These are phyloP conservation scores for Pochonia chlamydosporia DNA, from an alignment of 2,329 filamentous ascomycete genomes.

Conservation along the genomic window DNA sequence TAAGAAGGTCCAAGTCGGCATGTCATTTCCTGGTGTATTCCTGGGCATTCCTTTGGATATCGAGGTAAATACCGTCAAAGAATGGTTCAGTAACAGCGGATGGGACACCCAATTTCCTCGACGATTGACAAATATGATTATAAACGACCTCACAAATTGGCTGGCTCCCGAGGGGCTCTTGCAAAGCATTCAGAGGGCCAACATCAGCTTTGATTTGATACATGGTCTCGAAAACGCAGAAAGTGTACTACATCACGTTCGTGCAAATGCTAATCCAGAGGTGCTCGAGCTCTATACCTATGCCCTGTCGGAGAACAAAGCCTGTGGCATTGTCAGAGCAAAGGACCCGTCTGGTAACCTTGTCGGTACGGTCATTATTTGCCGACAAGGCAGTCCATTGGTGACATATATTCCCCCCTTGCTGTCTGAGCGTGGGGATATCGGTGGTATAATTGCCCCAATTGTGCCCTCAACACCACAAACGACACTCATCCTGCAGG, in stretches of 20 bases:
- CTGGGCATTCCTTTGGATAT: constrained; percentile 67
- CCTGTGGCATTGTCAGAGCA: constrained; percentile 77
- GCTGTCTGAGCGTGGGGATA: constrained; percentile 49
- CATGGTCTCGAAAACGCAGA: constrained; percentile 73
- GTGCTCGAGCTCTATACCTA: constrained; percentile 74
- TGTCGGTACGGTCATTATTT: constrained; percentile 74
- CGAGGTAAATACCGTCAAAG: constrained; percentile 40
- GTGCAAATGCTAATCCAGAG: constrained; percentile 67
- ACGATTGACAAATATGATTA: constrained; percentile 60
- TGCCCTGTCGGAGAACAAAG: constrained; percentile 63
- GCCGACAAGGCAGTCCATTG: constrained; percentile 62
- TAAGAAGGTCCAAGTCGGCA: constrained; percentile 76
- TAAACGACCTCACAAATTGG: constrained; percentile 69
- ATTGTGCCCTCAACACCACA: constrained; percentile 67
- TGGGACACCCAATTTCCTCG: constrained; percentile 68
- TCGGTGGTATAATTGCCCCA: constrained; percentile 75
- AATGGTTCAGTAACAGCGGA: constrained; percentile 86
- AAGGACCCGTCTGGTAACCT: constrained; percentile 64
- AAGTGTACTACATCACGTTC: constrained; percentile 68
- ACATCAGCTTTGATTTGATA: constrained; percentile 76
- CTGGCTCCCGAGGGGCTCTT: constrained; percentile 69
- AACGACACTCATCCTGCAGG: constrained; percentile 65
- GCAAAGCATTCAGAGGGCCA: constrained; percentile 65
- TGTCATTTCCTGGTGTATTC: constrained; percentile 77
- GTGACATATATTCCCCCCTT: constrained; percentile 66